phyloP scores from a whole-genome alignment of 2,329 filamentous ascomycete species.

The Microdochium nivale region DNA sequence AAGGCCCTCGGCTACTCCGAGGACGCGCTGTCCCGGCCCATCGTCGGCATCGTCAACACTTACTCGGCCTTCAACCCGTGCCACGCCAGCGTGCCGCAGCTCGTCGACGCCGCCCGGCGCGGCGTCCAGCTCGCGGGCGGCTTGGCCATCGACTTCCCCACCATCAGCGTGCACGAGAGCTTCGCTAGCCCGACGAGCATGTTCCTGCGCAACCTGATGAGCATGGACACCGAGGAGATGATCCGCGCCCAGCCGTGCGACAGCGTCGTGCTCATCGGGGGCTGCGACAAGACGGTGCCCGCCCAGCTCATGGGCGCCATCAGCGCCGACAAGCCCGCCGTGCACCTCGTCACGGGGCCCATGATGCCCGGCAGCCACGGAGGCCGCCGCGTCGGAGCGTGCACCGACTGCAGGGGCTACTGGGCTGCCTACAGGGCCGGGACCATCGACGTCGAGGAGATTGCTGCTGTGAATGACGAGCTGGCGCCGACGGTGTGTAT shows the following conservation, averaged over 20 bases:
- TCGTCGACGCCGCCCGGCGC: constrained; percentile 62
- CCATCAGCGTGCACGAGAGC: constrained; percentile 62
- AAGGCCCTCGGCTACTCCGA: constrained; percentile 68
- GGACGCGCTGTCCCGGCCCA: constrained; percentile 59
- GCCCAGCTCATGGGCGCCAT: constrained; percentile 71
- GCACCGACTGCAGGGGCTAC: constrained; percentile 66
- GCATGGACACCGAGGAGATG: constrained; percentile 76
- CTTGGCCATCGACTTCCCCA: constrained; percentile 64
- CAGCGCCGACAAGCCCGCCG: constrained; percentile 62
- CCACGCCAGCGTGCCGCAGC: constrained; percentile 62
- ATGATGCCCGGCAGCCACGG: constrained; percentile 67
- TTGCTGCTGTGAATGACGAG: constrained; percentile 61
- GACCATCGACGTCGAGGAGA: constrained; percentile 62
- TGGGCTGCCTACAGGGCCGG: constrained; percentile 63
- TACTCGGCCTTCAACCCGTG: constrained; percentile 68
- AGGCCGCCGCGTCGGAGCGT: constrained; percentile 59
- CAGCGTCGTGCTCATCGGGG: constrained; percentile 58
- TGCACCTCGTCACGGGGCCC: constrained; percentile 62
- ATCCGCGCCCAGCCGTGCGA: constrained; percentile 63
- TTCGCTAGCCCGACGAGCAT: constrained; percentile 67
- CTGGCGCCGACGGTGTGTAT: constrained; percentile 56
- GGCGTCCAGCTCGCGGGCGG: constrained; percentile 61
- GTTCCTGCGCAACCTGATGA: constrained; percentile 68
- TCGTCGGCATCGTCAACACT: constrained; percentile 69
- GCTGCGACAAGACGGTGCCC: constrained; percentile 67